Evolutionary conservation across 768 basidiomycete genomes (phyloP).

Genomic region (Leccinum uliginosum): DNA sequence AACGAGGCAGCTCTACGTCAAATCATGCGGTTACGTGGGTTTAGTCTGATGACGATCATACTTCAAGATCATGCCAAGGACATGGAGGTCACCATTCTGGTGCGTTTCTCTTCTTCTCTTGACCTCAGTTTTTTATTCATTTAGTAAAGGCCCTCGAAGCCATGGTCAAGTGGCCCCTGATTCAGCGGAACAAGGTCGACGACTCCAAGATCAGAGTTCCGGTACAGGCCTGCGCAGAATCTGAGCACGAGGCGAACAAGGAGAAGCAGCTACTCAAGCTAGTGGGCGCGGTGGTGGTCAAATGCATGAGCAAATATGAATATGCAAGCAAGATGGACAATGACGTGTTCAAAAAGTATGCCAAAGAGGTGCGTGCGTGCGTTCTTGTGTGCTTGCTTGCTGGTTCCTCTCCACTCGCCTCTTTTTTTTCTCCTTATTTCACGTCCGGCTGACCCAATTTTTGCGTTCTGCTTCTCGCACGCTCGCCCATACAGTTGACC

Average conservation of each 20-base stretch:
- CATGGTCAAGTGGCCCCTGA: conserved; percentile 75
- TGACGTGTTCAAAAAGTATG: conserved; percentile 90
- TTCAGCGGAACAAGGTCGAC: conserved; percentile 88
- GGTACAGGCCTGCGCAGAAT: conserved; percentile 50
- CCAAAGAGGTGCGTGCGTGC: conserved; percentile 71
- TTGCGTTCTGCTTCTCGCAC: not conserved
- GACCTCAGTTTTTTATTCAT: not conserved
- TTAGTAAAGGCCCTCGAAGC: conserved; percentile 53
- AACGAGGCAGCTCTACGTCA: conserved; percentile 74
- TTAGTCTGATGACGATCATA: conserved; percentile 87
- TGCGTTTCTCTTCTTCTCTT: conserved; percentile 34
- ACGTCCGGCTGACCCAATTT: conserved; percentile 1
- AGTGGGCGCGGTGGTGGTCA: conserved; percentile 87
- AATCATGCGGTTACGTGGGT: conserved; percentile 89
- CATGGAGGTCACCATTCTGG: conserved; percentile 63
- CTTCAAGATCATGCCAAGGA: conserved; percentile 74
- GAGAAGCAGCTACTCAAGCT: conserved; percentile 83
- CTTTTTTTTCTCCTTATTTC: not conserved
- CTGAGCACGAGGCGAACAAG: conserved; percentile 60
- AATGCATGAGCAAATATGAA: conserved; percentile 90
- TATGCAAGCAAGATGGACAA: conserved; percentile 68
- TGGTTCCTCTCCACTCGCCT: not conserved
- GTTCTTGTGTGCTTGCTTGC: not conserved
- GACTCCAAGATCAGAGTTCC: conserved; percentile 70
- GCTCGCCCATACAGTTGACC: conserved; percentile 56